These are phyloP conservation scores for Spongospora subterranea DNA, from an alignment of 208 protist genomes.

Conservation along the genomic window DNA sequence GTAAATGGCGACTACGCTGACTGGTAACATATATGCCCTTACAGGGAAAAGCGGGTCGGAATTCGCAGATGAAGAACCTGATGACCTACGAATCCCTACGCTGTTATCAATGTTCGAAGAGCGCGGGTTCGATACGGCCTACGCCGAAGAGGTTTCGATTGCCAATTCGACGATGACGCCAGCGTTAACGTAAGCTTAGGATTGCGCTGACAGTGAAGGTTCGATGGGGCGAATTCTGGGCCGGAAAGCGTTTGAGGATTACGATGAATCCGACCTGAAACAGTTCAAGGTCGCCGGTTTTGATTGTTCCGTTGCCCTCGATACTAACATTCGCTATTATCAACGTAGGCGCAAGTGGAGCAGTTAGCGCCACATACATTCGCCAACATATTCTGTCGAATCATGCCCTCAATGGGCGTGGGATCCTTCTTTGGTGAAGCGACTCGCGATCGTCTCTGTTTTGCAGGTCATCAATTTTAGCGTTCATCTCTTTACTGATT, in stretches of 20 bases:
- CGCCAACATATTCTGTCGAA: neutral
- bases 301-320: no score
- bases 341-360: neutral
- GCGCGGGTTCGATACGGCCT: neutral
- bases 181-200: neutral
- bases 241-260: neutral
- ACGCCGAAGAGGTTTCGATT: neutral
- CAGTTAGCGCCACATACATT: neutral
- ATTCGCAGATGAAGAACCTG: neutral
- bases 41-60: neutral
- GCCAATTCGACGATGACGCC: neutral
- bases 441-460: neutral
- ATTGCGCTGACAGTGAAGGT: neutral
- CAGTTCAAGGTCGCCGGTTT: no score
- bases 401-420: neutral
- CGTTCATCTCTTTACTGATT: no score
- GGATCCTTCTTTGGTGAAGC: neutral
- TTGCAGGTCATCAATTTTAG: conserved; percentile 18
- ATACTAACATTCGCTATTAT: neutral
- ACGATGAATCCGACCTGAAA: neutral
- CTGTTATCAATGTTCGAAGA: neutral
- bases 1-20: no score
- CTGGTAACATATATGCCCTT: no score
- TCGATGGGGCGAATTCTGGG: neutral
- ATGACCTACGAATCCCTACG: neutral